phyloP scores from a whole-genome alignment of 805 yeast species.

The Pichia paraexigua region DNA sequence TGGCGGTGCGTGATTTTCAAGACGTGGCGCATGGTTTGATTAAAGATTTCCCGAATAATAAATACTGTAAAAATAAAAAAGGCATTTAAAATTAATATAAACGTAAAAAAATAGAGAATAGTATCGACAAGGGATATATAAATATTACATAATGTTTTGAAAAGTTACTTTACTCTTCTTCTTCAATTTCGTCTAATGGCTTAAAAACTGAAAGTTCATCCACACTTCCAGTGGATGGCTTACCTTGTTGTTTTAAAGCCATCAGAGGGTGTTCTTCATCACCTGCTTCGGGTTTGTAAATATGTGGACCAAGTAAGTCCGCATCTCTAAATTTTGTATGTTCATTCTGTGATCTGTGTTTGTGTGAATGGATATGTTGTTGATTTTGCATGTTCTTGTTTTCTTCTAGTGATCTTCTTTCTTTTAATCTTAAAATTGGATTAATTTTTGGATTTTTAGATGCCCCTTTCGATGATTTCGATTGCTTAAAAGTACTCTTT shows the following conservation, averaged over 20 bases:
- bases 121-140: too few species aligned
- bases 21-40: not conserved
- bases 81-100: too few species aligned
- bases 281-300: not conserved
- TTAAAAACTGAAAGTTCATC: slow-evolving; percentile 7
- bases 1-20: too few species aligned
- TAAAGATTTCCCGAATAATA: not conserved
- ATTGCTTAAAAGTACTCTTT: slow-evolving; percentile 53
- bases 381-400: not conserved
- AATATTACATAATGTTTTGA: too few species aligned
- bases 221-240: not conserved
- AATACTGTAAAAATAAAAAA: too few species aligned
- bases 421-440: slow-evolving; percentile 5
- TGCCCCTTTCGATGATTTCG: slow-evolving; percentile 6
- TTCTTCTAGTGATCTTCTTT: not conserved
- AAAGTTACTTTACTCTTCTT: not conserved
- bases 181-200: slow-evolving; percentile 1
- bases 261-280: not conserved
- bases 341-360: slow-evolving; percentile 12
- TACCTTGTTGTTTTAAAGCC: not conserved
- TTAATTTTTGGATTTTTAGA: slow-evolving; percentile 6
- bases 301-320: slow-evolving; percentile 15
- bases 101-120: too few species aligned
- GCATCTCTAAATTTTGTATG: slow-evolving; percentile 18
- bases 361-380: not conserved